Evolutionary conservation across 2,329 filamentous ascomycete genomes (phyloP).

Genomic region (Talaromyces amestolkiae): DNA sequence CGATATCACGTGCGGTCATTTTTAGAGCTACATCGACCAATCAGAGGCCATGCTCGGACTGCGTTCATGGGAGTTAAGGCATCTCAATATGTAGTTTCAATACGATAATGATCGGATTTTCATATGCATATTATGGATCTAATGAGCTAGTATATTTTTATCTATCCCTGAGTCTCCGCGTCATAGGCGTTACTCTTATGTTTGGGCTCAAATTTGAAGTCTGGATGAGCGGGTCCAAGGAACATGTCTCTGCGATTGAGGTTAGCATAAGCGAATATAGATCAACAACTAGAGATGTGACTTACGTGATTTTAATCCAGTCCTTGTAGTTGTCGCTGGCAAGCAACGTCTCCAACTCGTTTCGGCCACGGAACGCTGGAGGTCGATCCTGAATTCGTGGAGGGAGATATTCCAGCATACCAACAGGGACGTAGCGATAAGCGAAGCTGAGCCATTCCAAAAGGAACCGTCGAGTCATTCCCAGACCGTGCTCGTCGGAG

Average conservation of each 20-base stretch:
- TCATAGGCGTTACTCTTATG: constrained; percentile 94
- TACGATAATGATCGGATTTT: not conserved
- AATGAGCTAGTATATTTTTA: not conserved
- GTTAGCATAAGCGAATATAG: not conserved
- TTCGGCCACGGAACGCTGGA: constrained; percentile 75
- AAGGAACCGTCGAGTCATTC: constrained; percentile 85
- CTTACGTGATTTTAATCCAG: constrained; percentile 97
- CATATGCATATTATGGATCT: not conserved
- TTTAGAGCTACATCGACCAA: constrained; percentile 3
- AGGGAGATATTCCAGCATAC: constrained; percentile 81
- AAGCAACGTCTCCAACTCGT: constrained; percentile 91
- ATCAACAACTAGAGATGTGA: constrained; percentile 23
- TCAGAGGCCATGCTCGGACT: not conserved
- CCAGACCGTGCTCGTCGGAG: constrained; percentile 88
- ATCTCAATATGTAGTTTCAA: not conserved
- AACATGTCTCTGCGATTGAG: constrained; percentile 78
- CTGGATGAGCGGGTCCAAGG: constrained; percentile 81
- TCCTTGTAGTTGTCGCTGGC: constrained; percentile 89
- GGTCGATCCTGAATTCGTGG: constrained; percentile 86
- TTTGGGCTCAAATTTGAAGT: constrained; percentile 94
- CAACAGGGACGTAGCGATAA: constrained; percentile 85
- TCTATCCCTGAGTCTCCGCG: constrained; percentile 68
- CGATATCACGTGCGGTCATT: constrained; percentile 4
- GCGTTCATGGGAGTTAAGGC: not conserved
- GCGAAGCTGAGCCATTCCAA: constrained; percentile 95